Base-by-base conservation (phyloP, 371 early-diverging fungal species). In the Dentiscutata heterogama region DNA sequence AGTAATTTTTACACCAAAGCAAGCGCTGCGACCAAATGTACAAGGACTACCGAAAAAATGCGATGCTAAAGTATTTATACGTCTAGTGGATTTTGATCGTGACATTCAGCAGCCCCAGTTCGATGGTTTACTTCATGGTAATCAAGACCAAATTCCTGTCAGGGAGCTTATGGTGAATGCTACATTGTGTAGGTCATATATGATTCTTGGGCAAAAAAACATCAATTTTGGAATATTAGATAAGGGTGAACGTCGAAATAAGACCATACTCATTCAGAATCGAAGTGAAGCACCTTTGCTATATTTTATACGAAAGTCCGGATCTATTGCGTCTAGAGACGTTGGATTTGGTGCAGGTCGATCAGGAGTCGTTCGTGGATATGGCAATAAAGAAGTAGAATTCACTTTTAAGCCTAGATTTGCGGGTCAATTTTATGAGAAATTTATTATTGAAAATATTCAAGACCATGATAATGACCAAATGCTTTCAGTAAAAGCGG, bases 171-270 rank as follows among this genome's bases (percentile, higher is more conserved):
- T 98, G 86, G 87, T 99, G 2, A 93, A 97, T 25, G 93, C 94
- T 5, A 92, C 95, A 3, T 88, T 98, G 3, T 95, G 94, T 82
- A 90, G 95, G 25, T 95, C 97, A 2, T 89, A 94, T 46, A 94
- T 99, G 93, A 98, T 97, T 63, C 87, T 99, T 2, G 97, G 97
- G 14, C 99, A 99, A 85, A 95, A 95, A 85, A 96, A 97, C 85
- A 97, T 98, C 86, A 99, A 98, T 82, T 98, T 99, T 86, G 99
- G 99, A 16, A 85, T 91, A 16, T 89, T 99, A 74, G 96, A 96
- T 82, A 94, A 95, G 80, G 95, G 95, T 80, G 97, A 98, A 85
- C 85, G 92, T 0, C 92, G 96, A 82, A 92, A 93, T 18, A 98
- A 98, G 84, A 94, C 94, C 1, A 94, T 99, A 61, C 91, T 98